phyloP scores from a whole-genome alignment of 2,329 filamentous ascomycete genomes.

The Pseudofabraea citricarpa region DNA sequence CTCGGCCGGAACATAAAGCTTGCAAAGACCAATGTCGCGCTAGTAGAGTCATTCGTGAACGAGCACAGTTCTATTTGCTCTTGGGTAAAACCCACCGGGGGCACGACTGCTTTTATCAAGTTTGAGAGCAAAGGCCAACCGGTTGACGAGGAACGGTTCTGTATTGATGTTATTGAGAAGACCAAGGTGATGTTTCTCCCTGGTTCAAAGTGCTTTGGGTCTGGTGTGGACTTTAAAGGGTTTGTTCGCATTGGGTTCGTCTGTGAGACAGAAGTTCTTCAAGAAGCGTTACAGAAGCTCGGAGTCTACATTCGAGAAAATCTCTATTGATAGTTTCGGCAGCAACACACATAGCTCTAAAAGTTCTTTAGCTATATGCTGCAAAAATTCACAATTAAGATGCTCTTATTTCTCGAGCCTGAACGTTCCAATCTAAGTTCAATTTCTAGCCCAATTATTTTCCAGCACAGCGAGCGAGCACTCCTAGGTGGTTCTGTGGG shows the following conservation, averaged over 20 bases:
- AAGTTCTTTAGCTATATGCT: too few species aligned
- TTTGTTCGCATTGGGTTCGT: constrained; percentile 77
- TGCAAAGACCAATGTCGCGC: constrained; percentile 59
- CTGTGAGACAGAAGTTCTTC: constrained; percentile 63
- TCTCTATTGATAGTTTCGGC: constrained; percentile 5
- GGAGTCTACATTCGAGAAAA: constrained; percentile 20
- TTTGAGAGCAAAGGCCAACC: constrained; percentile 57
- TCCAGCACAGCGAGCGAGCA: too few species aligned
- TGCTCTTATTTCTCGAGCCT: too few species aligned
- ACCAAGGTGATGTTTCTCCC: constrained; percentile 72
- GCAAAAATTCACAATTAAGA: too few species aligned
- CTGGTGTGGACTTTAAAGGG: constrained; percentile 60
- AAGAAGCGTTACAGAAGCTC: constrained; percentile 52
- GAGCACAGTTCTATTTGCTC: constrained; percentile 57
- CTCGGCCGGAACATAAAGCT: constrained; percentile 61
- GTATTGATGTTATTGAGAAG: constrained; percentile 60
- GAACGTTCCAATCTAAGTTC: too few species aligned
- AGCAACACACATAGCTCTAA: too few species aligned
- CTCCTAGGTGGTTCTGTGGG: too few species aligned
- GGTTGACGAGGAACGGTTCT: constrained; percentile 69
- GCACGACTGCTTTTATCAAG: constrained; percentile 73
- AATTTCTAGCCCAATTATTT: too few species aligned
- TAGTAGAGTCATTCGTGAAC: constrained; percentile 65
- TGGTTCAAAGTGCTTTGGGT: constrained; percentile 69
- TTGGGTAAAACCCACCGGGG: constrained; percentile 72